These are phyloP conservation scores for Austroboletus novae-zelandiae DNA, from an alignment of 1,284 basidiomycete species.

Conservation along the genomic window DNA sequence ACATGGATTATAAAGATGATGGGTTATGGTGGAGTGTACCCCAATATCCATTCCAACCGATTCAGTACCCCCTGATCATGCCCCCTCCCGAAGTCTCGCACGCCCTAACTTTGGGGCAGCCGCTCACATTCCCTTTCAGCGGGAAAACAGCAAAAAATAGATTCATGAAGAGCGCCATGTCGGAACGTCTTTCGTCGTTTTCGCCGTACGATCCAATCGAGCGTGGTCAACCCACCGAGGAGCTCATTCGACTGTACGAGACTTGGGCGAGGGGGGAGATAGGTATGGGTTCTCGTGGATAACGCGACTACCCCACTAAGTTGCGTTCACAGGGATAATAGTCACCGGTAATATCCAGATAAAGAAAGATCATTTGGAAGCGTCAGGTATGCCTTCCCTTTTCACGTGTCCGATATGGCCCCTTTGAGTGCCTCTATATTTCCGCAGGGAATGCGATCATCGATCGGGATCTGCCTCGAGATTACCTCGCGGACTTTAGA, in stretches of 20 bases:
- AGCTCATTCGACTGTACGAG: constrained; percentile 33
- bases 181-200: constrained; percentile 34
- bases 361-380: constrained; percentile 34
- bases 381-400: constrained; percentile 22
- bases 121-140: constrained; percentile 31
- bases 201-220: constrained; percentile 29
- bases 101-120: constrained; percentile 23
- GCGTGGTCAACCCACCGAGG: constrained; percentile 33
- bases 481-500: constrained; percentile 25
- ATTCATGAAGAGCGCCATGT: constrained; percentile 36
- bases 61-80: constrained; percentile 16
- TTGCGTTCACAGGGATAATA: constrained; percentile 25
- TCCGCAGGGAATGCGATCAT: constrained; percentile 32
- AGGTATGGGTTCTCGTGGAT: constrained; percentile 17
- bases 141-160: constrained; percentile 30
- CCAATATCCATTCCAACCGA: constrained; percentile 15
- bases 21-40: constrained; percentile 7
- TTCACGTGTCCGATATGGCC: neutral
- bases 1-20: constrained; percentile 23
- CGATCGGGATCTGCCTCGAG: constrained; percentile 25
- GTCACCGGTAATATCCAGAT: constrained; percentile 34
- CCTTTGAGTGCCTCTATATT: neutral
- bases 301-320: neutral
- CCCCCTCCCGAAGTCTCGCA: constrained; percentile 13
- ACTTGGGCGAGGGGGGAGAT: constrained; percentile 34